These are phyloP conservation scores for Aspergillus pseudoterreus DNA, from an alignment of 2,329 filamentous ascomycete species.

Conservation along the genomic window DNA sequence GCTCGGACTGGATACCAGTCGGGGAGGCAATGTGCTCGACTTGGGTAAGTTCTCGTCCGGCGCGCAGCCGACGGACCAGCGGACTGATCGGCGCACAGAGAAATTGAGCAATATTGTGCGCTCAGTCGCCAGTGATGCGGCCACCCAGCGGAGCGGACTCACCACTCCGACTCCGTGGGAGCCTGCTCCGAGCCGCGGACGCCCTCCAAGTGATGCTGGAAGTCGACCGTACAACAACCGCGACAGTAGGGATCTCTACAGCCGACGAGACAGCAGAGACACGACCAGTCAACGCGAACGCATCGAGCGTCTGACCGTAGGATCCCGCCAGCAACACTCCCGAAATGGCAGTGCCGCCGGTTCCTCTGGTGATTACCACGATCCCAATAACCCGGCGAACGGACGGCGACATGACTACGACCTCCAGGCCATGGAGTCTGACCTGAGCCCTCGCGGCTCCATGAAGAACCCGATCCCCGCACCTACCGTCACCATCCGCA, in stretches of 20 bases:
- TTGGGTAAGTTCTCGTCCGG: conserved; percentile 60
- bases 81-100: conserved; percentile 54
- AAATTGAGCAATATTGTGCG: conserved; percentile 93
- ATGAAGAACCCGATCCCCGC: conserved; percentile 84
- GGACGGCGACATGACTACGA: conserved; percentile 87
- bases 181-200: conserved; percentile 27
- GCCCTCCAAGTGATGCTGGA: conserved; percentile 31
- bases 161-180: conserved; percentile 64
- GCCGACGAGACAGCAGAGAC: conserved; percentile 40
- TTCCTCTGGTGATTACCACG: conserved; percentile 76
- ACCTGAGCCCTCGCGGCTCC: conserved; percentile 65
- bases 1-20: conserved; percentile 84
- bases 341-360: conserved; percentile 74
- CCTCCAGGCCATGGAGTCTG: conserved; percentile 91
- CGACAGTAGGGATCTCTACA: conserved; percentile 26
- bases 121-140: conserved; percentile 68
- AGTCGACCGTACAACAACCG: conserved; percentile 23
- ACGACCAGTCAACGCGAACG: conserved; percentile 40
- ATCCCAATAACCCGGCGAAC: conserved; percentile 64
- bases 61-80: background rate
- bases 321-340: conserved; percentile 52
- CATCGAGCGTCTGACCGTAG: conserved; percentile 43
- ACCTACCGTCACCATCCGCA: conserved; percentile 88
- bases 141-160: conserved; percentile 45
- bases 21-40: conserved; percentile 88